Base-by-base conservation (phyloP, 2,329 filamentous ascomycete genomes). In the Fusarium cyanostomum region DNA sequence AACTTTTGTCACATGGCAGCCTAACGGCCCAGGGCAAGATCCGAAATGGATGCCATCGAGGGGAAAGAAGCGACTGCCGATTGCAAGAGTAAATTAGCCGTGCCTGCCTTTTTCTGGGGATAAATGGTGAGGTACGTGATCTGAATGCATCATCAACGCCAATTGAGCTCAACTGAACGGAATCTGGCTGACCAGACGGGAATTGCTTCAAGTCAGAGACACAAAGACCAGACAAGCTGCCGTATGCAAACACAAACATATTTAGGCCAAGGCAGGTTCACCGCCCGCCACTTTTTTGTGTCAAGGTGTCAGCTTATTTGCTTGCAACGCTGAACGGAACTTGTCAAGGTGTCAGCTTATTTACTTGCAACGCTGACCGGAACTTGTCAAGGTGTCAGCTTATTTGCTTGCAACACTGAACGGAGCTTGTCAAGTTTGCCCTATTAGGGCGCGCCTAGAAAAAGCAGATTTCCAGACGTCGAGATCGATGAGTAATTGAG, bases 261-360 rank as follows among this genome's bases (percentile, higher is more conserved):
- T 28, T 41, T 26, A 18, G 51, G 37, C 55, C 55, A 55, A 48
- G 24, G 34, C 21, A 57, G 8, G 28, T 58, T 58, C 58, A 45
- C 49, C 58, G 56, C 56, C 30, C 31, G 26, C 45, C 35, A 39
- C 58, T 21, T 43, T 16, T 9, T 8, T 8, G 11, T 31, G 31
- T 34, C 54, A 11, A 48, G 50, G 39, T 46, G 27, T 39, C 33
- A 26, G 54, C 42, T 38, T 38, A 12, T 38, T 21, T 21, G 21
- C 21, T 21, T 21, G 21, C 21, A 21, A 21, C 21, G 21, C 4
- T 21, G 21, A 21, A 4, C 21, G 21, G 21, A 21, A 6, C 21
- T 21, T 31, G 31, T 41, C 54, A 11, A 48, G 50, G 33, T 45
- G 27, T 39, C 33, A 26, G 50, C 42, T 38, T 21, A 6, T 21